phyloP scores from a whole-genome alignment of 2,329 filamentous ascomycete genomes.

The Bertia moriformis region DNA sequence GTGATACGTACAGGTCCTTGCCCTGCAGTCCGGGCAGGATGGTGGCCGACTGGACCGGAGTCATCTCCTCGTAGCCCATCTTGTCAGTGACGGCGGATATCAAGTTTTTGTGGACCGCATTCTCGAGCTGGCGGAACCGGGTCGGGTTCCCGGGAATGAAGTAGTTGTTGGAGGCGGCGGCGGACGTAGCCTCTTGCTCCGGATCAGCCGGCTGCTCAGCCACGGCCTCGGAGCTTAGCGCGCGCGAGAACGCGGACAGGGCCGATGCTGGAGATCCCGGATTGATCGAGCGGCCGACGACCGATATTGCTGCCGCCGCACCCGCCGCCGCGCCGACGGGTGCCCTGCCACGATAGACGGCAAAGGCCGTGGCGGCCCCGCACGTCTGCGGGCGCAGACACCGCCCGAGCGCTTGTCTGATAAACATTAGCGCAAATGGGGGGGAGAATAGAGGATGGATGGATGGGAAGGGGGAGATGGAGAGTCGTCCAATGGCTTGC shows the following conservation, averaged over 20 bases:
- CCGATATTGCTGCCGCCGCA: neutral
- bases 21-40: constrained; percentile 70
- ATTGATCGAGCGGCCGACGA: too few relatives aligned
- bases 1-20: constrained; percentile 57
- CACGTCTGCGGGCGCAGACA: neutral
- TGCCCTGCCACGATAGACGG: too few relatives aligned
- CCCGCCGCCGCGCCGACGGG: too few relatives aligned
- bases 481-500: too few relatives aligned
- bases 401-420: neutral
- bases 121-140: neutral
- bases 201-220: too few relatives aligned
- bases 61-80: constrained; percentile 79
- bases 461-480: too few relatives aligned
- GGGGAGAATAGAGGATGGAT: too few relatives aligned
- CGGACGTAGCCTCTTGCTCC: too few relatives aligned
- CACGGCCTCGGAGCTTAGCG: neutral
- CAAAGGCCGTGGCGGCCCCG: neutral
- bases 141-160: neutral
- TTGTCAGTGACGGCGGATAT: constrained; percentile 55
- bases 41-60: constrained; percentile 74
- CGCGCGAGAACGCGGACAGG: neutral
- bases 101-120: constrained; percentile 46
- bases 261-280: too few relatives aligned
- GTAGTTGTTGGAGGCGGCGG: too few relatives aligned
- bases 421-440: too few relatives aligned